Evolutionary conservation across 108 stramenopile genomes (phyloP).

Genomic region (Conticribra guillardii): DNA sequence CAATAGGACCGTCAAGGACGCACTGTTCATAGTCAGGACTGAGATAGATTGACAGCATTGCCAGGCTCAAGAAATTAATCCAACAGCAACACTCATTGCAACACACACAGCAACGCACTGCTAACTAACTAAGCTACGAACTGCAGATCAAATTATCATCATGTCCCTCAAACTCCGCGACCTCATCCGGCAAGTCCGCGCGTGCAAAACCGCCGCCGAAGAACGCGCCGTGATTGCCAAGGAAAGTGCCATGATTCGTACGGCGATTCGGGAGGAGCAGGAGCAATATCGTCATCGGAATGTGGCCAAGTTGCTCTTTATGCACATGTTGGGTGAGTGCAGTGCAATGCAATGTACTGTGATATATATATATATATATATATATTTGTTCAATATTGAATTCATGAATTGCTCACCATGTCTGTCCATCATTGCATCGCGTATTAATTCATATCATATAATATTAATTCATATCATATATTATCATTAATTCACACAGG

Average conservation of each 20-base stretch:
- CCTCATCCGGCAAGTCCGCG: constrained; percentile 98
- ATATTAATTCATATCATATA: background rate
- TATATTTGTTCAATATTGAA: background rate
- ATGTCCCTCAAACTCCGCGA: constrained; percentile 98
- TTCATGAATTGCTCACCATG: constrained; percentile 1
- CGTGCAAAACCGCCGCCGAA: constrained; percentile 99
- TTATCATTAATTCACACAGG: constrained; percentile 52
- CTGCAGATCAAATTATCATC: no score
- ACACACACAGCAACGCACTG: no score
- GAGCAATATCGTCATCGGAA: constrained; percentile 97
- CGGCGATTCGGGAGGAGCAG: constrained; percentile 98
- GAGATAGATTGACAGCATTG: no score
- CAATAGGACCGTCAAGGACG: no score
- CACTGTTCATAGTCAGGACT: no score
- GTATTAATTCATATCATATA: background rate
- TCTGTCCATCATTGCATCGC: background rate
- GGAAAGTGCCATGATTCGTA: constrained; percentile 98
- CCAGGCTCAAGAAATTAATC: background rate
- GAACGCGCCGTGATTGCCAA: constrained; percentile 99
- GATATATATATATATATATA: background rate
- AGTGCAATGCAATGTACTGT: no score
- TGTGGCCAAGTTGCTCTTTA: constrained; percentile 99
- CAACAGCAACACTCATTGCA: no score
- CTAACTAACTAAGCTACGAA: no score
- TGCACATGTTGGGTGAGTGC: constrained; percentile 96